Percentiles rank a stretch among this genome's conserved stretches.
Evolutionary conservation across 2,329 filamentous ascomycete genomes (phyloP).

Genomic region (Neofusicoccum sp.): DNA sequence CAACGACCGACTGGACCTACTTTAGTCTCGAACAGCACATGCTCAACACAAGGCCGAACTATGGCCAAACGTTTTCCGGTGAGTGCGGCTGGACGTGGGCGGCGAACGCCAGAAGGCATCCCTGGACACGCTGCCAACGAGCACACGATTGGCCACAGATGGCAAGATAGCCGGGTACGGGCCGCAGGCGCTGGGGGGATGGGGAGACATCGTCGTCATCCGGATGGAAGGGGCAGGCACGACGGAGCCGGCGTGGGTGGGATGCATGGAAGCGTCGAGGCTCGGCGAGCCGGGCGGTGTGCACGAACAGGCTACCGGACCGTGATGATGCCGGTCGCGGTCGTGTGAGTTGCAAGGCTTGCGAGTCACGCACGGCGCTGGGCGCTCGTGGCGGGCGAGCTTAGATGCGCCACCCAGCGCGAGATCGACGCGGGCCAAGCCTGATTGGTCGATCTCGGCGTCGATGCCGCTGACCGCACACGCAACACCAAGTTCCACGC

Average conservation of each 20-base stretch:
- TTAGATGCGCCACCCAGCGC: slow-evolving; percentile 3
- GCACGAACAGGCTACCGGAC: not conserved
- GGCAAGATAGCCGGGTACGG: not conserved
- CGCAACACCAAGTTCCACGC: not conserved
- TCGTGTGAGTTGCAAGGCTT: not conserved
- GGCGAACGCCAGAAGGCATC: no score
- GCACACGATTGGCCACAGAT: not conserved
- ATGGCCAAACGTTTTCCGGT: slow-evolving; percentile 3
- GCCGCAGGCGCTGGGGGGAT: not conserved
- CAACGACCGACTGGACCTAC: not conserved
- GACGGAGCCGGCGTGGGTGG: not conserved
- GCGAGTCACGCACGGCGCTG: not conserved
- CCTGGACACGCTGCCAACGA: no score
- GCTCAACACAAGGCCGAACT: not conserved
- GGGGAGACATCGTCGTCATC: slow-evolving; percentile 4
- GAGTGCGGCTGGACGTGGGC: no score
- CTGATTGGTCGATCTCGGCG: not conserved
- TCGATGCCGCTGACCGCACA: not conserved
- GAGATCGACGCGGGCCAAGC: slow-evolving; percentile 2
- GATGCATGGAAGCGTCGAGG: not conserved
- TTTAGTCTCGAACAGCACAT: not conserved
- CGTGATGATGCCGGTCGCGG: not conserved
- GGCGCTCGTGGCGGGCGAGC: slow-evolving; percentile 2
- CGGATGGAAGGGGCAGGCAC: no score
- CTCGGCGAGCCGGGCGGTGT: slow-evolving; percentile 1